phyloP scores from a whole-genome alignment of 805 yeast species.

The Diddensiella transvaalensis region DNA sequence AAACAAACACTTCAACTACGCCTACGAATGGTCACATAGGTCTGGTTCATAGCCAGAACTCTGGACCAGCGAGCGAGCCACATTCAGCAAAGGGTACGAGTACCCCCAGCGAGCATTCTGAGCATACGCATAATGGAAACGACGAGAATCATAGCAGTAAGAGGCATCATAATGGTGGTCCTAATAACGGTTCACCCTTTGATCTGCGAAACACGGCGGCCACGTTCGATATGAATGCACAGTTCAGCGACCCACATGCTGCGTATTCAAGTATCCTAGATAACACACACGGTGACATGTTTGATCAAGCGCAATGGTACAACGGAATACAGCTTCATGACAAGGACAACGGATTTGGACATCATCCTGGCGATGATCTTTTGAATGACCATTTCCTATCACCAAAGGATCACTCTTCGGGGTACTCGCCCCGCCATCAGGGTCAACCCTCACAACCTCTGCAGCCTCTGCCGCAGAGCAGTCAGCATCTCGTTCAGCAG shows the following conservation, averaged over 20 bases:
- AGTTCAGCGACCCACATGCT: not conserved
- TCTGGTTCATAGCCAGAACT: no score
- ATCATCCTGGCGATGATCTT: not conserved
- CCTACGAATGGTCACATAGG: not conserved
- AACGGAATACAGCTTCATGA: not conserved
- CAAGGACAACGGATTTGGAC: not conserved
- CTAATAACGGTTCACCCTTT: not conserved
- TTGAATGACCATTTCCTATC: not conserved
- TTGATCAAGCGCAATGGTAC: not conserved
- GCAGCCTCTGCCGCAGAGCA: not conserved
- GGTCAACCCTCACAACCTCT: not conserved
- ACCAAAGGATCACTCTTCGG: not conserved
- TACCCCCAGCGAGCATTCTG: not conserved
- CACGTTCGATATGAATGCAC: not conserved
- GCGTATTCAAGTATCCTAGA: not conserved
- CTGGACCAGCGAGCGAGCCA: not conserved
- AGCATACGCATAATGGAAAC: not conserved
- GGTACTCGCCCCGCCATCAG: not conserved
- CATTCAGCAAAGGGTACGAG: not conserved
- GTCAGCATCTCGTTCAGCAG: conserved; percentile 11
- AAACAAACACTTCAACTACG: not conserved
- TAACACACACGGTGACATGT: not conserved
- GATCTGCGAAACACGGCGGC: not conserved
- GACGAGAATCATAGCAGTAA: not conserved
- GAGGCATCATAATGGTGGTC: not conserved